Conservation (phyloP, 768 basidiomycete species). For the Termitomyces sp. region DNA sequence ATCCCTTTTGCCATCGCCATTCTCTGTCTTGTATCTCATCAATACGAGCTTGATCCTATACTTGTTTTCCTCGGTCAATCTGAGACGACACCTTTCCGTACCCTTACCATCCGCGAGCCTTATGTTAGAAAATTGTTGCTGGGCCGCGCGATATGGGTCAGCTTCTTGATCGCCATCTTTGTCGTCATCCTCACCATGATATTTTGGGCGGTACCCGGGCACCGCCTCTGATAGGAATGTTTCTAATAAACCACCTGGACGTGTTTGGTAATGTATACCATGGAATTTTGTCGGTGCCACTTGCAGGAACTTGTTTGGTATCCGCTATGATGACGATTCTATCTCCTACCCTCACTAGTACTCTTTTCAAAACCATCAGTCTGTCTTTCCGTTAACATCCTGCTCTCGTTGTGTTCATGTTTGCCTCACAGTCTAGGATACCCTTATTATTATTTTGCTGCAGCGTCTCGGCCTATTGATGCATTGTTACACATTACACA, state of each 20-base stretch:
- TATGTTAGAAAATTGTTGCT: slow-evolving; percentile 90
- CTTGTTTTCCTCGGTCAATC: slow-evolving; percentile 91
- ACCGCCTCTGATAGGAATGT: slow-evolving; percentile 54
- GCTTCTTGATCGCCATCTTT: slow-evolving; percentile 68
- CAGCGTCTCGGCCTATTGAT: slow-evolving; percentile 10
- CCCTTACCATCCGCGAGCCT: slow-evolving; percentile 85
- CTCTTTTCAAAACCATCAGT: slow-evolving; percentile 8
- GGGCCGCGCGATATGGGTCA: slow-evolving; percentile 90
- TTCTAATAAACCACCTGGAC: slow-evolving; percentile 24
- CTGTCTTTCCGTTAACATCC: slow-evolving; percentile 18
- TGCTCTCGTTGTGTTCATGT: slow-evolving; percentile 23
- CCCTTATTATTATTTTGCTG: slow-evolving; percentile 10
- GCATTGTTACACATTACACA: slow-evolving; percentile 9
- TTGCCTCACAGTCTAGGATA: slow-evolving; percentile 17
- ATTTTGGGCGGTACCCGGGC: slow-evolving; percentile 95
- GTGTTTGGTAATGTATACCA: slow-evolving; percentile 4
- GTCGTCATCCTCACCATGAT: slow-evolving; percentile 81
- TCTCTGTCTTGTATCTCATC: slow-evolving; percentile 90
- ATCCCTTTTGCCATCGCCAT: slow-evolving; percentile 87
- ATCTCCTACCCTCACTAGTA: slow-evolving; percentile 9
- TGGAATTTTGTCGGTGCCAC: slow-evolving; percentile 10
- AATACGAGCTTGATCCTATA: slow-evolving; percentile 95
- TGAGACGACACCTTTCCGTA: slow-evolving; percentile 96
- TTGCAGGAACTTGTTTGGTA: slow-evolving; percentile 6
- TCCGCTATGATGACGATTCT: slow-evolving; percentile 8